A percentile compares a stretch with the other conserved stretches of the same genome.
phyloP scores from a whole-genome alignment of 1,284 basidiomycete species.

The Irpex sp. region DNA sequence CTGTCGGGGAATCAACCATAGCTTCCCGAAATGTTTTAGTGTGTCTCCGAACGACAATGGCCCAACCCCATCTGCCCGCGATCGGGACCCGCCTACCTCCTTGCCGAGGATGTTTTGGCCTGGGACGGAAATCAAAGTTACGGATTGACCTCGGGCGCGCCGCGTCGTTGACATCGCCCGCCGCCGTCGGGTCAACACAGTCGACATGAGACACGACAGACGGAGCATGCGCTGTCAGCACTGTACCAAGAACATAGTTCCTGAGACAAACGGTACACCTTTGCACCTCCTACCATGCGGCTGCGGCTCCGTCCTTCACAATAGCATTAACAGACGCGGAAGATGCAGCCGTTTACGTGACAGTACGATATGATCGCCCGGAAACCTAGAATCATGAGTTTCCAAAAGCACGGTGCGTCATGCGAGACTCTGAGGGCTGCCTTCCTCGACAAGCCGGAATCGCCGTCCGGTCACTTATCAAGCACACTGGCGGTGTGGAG shows the following conservation, averaged over 20 bases:
- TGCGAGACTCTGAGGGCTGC: background rate
- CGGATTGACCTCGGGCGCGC: background rate
- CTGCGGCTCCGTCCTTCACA: background rate
- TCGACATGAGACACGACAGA: no score
- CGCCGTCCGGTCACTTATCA: background rate
- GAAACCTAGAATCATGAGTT: background rate
- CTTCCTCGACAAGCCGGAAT: background rate
- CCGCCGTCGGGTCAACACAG: no score
- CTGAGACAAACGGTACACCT: background rate
- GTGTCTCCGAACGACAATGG: background rate
- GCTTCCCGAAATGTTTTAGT: background rate
- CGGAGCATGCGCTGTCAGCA: no score
- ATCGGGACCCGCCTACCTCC: background rate
- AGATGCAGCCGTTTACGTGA: background rate
- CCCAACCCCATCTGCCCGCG: background rate
- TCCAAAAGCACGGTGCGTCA: background rate
- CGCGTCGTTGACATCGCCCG: background rate
- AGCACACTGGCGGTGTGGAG: background rate
- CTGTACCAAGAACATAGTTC: no score
- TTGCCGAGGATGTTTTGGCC: background rate
- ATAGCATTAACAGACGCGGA: background rate
- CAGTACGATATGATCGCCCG: background rate
- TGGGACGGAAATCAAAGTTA: background rate
- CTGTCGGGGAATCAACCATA: background rate
- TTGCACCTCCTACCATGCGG: background rate